phyloP scores from a whole-genome alignment of 1,284 basidiomycete species.

The Leccinum angustisporum region DNA sequence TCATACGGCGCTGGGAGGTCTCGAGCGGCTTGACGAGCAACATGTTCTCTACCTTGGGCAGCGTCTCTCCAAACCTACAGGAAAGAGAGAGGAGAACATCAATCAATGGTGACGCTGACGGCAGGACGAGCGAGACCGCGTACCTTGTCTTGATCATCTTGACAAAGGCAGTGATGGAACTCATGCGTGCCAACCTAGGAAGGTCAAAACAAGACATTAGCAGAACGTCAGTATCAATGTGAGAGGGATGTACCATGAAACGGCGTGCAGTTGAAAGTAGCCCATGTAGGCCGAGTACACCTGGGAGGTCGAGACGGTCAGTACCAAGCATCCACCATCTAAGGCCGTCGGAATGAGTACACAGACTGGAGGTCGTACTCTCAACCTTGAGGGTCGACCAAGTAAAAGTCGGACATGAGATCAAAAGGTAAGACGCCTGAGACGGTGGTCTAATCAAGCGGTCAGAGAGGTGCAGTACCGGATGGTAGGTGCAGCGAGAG shows the following conservation, averaged over 20 bases:
- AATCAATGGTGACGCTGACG: slow-evolving; percentile 1
- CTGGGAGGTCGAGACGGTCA: slow-evolving; percentile 35
- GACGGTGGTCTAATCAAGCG: background rate
- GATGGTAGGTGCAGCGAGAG: background rate
- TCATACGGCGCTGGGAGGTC: slow-evolving; percentile 62
- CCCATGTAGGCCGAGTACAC: slow-evolving; percentile 85
- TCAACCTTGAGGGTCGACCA: slow-evolving; percentile 79
- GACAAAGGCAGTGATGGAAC: slow-evolving; percentile 68
- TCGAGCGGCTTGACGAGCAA: slow-evolving; percentile 66
- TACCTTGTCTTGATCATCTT: slow-evolving; percentile 80
- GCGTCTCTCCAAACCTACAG: slow-evolving; percentile 64
- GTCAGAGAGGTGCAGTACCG: background rate
- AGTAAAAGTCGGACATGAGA: slow-evolving; percentile 62
- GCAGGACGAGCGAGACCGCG: background rate
- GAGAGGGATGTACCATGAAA: slow-evolving; percentile 62
- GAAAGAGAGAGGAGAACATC: background rate
- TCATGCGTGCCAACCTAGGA: slow-evolving; percentile 69
- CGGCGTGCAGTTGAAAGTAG: slow-evolving; percentile 70
- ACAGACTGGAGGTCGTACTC: slow-evolving; percentile 85
- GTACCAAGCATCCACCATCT: background rate
- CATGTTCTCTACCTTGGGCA: slow-evolving; percentile 70
- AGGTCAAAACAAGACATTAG: slow-evolving; percentile 6
- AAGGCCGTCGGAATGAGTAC: slow-evolving; percentile 19
- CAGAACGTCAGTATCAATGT: background rate
- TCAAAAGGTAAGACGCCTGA: background rate